A percentile compares a stretch with the other conserved stretches of the same genome.
Conservation (phyloP, 495 filamentous ascomycete species). For the Lichenothelia convexa region DNA sequence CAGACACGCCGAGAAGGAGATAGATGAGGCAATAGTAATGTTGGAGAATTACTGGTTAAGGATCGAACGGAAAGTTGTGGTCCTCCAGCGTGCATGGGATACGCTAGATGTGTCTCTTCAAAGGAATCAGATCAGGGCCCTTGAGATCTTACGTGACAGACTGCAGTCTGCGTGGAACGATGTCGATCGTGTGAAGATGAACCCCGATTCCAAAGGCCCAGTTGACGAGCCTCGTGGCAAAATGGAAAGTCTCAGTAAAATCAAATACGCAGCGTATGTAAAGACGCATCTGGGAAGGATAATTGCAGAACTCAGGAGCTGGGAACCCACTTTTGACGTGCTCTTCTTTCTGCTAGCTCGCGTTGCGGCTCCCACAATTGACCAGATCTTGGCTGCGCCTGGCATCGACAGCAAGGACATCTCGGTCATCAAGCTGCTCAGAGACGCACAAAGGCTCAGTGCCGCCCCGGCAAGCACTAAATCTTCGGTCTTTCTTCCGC, state of each 20-base stretch:
- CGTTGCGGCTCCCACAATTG: slow-evolving; percentile 9
- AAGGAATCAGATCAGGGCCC: too few relatives aligned
- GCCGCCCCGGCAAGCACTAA: not conserved
- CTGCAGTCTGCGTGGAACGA: too few relatives aligned
- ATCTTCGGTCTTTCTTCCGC: not conserved
- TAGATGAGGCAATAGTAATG: too few relatives aligned
- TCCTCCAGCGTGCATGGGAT: too few relatives aligned
- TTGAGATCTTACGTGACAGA: too few relatives aligned
- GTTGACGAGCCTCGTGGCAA: slow-evolving; percentile 3
- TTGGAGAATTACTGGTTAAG: too few relatives aligned
- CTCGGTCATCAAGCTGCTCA: not conserved
- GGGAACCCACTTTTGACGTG: slow-evolving; percentile 19
- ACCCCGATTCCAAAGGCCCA: too few relatives aligned
- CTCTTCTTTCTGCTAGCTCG: slow-evolving; percentile 17
- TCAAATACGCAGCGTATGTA: slow-evolving; percentile 12
- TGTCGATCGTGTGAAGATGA: too few relatives aligned
- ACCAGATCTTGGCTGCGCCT: slow-evolving; percentile 2
- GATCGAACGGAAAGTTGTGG: too few relatives aligned
- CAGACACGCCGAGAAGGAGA: too few relatives aligned
- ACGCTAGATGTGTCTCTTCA: too few relatives aligned
- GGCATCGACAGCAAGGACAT: not conserved
- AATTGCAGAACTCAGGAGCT: slow-evolving; percentile 13
- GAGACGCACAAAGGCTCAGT: not conserved
- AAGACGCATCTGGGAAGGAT: slow-evolving; percentile 11
- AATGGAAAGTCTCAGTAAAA: slow-evolving; percentile 10